phyloP scores from a whole-genome alignment of 768 basidiomycete genomes.

The Mycena galericulata region DNA sequence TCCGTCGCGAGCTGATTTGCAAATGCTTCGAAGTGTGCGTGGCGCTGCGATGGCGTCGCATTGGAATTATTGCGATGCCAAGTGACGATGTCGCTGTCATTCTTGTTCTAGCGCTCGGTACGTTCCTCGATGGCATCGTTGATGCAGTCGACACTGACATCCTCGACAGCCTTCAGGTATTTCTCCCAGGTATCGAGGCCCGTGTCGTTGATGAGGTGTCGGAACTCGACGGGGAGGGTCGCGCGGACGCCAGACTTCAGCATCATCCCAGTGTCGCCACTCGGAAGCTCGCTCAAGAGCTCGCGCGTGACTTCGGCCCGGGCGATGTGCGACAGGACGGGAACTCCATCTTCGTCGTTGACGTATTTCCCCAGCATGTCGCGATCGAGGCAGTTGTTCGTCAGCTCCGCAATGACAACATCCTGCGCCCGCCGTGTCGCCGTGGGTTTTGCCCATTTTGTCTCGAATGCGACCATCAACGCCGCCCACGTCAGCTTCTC shows the following conservation, averaged over 20 bases:
- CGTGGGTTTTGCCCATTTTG: constrained; percentile 21
- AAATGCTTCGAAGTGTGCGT: not conserved
- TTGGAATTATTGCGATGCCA: not conserved
- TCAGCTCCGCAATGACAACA: not conserved
- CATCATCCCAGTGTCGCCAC: constrained; percentile 16
- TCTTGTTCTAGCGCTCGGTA: not conserved
- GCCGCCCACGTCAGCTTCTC: constrained; percentile 3
- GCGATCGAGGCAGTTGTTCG: not conserved
- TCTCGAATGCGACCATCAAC: constrained; percentile 5
- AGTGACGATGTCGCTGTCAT: not conserved
- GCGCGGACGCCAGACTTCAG: not conserved
- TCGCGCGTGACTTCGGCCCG: not conserved
- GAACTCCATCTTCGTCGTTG: not conserved
- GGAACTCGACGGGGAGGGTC: constrained; percentile 13
- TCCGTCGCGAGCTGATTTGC: too few species aligned
- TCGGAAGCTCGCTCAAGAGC: not conserved
- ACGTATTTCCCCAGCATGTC: not conserved
- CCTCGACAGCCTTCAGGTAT: constrained; percentile 19
- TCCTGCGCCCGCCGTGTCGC: not conserved
- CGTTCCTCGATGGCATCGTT: constrained; percentile 8
- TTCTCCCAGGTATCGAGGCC: constrained; percentile 6
- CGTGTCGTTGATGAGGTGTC: not conserved
- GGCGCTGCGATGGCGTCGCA: not conserved
- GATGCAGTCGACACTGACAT: not conserved
- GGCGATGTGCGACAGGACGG: not conserved